These are phyloP conservation scores for Sphaerulina vaccinii DNA, from an alignment of 2,329 filamentous ascomycete genomes.

Conservation along the genomic window DNA sequence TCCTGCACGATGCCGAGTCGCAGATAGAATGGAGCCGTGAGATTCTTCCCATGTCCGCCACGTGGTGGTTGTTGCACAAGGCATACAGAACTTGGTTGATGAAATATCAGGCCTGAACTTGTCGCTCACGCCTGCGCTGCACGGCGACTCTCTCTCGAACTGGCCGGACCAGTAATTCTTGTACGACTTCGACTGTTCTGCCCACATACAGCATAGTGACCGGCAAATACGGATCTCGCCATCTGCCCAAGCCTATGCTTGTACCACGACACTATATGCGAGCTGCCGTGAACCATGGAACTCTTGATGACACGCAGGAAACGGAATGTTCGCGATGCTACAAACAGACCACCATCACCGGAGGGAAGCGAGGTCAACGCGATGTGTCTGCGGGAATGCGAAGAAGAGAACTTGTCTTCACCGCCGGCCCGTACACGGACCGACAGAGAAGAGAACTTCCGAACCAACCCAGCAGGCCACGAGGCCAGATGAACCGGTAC, in stretches of 20 bases:
- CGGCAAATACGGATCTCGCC: background rate
- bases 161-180: background rate
- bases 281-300: slow-evolving; percentile 1
- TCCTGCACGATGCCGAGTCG: slow-evolving; percentile 14
- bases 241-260: background rate
- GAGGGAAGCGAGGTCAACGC: background rate
- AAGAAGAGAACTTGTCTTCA: background rate
- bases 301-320: slow-evolving; percentile 3
- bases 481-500: slow-evolving; percentile 12
- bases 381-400: background rate
- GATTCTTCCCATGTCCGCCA: slow-evolving; percentile 14
- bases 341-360: background rate
- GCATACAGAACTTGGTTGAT: background rate
- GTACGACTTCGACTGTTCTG: background rate
- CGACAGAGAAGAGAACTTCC: background rate
- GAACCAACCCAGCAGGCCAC: slow-evolving; percentile 13
- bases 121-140: background rate
- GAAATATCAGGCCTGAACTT: background rate
- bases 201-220: background rate
- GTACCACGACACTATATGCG: background rate
- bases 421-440: slow-evolving; percentile 6
- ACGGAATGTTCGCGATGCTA: slow-evolving; percentile 2
- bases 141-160: background rate
- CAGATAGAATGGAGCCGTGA: slow-evolving; percentile 15
- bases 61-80: slow-evolving; percentile 13